Evolutionary conservation across 257 asterid species (phyloP).

Genomic region (Penstemon newberryi): DNA sequence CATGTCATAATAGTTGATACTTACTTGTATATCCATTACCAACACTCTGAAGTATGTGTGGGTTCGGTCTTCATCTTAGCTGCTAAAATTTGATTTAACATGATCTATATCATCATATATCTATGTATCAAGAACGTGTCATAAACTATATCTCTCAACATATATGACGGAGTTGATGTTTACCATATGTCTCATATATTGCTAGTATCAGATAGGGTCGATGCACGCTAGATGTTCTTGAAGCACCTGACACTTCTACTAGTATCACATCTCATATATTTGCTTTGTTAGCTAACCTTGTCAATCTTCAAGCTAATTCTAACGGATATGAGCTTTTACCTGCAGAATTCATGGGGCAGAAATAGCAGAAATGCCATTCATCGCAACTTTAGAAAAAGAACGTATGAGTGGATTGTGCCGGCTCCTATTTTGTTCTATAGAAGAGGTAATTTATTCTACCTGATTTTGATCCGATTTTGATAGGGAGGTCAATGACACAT

Average conservation of each 20-base stretch:
- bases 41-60: too few relatives aligned
- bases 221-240: background rate
- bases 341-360: slow-evolving; percentile 55
- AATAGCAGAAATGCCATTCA: slow-evolving; percentile 65
- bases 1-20: background rate
- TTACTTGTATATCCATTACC: background rate
- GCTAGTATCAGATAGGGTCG: background rate
- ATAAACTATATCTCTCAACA: background rate
- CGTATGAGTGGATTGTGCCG: slow-evolving; percentile 64
- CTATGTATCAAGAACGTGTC: background rate
- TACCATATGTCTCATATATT: background rate
- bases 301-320: background rate
- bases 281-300: background rate
- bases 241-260: background rate
- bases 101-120: background rate
- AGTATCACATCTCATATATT: background rate
- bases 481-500: background rate
- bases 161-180: too few relatives aligned
- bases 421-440: slow-evolving; percentile 43
- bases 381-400: slow-evolving; percentile 61
- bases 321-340: slow-evolving; percentile 2
- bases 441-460: slow-evolving; percentile 38
- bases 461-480: background rate
- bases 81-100: background rate
- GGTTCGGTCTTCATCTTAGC: background rate